Evolutionary conservation across 257 asterid species (phyloP).

Genomic region (Nicotiana attenuata): DNA sequence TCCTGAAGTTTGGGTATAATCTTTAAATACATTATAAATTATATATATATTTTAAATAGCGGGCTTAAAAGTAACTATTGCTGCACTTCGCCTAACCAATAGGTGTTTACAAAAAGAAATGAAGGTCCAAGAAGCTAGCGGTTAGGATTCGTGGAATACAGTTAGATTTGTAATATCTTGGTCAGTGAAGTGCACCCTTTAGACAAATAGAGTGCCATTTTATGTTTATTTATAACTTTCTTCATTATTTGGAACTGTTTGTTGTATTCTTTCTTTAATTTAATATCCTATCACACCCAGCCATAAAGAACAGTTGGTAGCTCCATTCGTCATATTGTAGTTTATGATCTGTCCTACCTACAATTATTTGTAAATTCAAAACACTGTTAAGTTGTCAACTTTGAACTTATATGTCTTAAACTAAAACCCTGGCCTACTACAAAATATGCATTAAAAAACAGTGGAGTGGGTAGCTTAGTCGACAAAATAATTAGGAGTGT

Average conservation of each 20-base stretch:
- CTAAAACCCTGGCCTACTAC: neutral
- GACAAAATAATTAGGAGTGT: neutral
- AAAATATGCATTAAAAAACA: neutral
- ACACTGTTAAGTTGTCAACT: neutral
- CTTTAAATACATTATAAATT: too few species aligned
- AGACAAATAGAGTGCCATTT: neutral
- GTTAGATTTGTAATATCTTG: neutral
- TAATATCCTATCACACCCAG: neutral
- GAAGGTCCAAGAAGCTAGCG: neutral
- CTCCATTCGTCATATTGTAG: neutral
- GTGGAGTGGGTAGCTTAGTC: neutral
- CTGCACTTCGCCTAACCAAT: too few species aligned
- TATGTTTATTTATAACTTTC: neutral
- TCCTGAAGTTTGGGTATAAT: too few species aligned
- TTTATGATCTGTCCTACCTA: neutral
- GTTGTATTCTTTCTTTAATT: neutral
- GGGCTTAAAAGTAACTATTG: too few species aligned
- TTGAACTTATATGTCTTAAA: neutral
- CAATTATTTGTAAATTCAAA: neutral
- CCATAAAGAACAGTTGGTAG: neutral
- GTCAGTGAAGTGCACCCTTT: neutral
- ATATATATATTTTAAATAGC: too few species aligned
- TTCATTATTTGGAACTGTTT: neutral
- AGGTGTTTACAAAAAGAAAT: too few species aligned
- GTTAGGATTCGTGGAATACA: neutral